Evolutionary conservation across 2,329 filamentous ascomycete genomes (phyloP).

Genomic region (Ophiocordyceps sinensis): DNA sequence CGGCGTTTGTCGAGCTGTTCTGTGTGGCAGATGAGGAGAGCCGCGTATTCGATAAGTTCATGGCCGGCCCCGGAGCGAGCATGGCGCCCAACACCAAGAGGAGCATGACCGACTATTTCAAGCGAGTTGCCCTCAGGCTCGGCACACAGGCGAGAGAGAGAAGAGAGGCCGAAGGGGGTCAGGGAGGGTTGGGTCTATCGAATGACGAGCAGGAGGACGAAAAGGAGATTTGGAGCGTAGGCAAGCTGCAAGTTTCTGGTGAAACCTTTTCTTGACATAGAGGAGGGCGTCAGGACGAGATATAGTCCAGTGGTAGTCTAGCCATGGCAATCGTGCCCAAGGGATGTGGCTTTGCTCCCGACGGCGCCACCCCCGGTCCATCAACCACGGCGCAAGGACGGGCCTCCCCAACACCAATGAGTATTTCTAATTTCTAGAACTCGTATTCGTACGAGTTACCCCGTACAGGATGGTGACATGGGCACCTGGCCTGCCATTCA

Average conservation of each 20-base stretch:
- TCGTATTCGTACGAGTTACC: too few species aligned
- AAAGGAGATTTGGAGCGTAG: constrained; percentile 89
- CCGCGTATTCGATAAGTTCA: constrained; percentile 82
- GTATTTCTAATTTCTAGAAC: too few species aligned
- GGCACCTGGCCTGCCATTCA: too few species aligned
- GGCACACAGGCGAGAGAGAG: constrained; percentile 81
- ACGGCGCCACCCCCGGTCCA: too few species aligned
- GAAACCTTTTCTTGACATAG: constrained; percentile 35
- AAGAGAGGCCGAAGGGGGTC: constrained; percentile 79
- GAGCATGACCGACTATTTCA: constrained; percentile 95
- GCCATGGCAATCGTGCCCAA: too few species aligned
- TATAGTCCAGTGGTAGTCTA: not conserved
- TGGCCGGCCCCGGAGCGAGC: constrained; percentile 51
- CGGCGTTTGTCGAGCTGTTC: constrained; percentile 84
- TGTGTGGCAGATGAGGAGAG: constrained; percentile 76
- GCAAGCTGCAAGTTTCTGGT: constrained; percentile 65
- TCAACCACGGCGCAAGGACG: too few species aligned
- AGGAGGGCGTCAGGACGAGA: not conserved
- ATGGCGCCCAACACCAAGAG: constrained; percentile 63
- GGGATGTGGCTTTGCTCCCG: too few species aligned
- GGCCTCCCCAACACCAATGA: too few species aligned
- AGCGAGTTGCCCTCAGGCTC: constrained; percentile 72
- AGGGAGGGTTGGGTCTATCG: constrained; percentile 69
- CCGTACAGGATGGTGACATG: too few species aligned
- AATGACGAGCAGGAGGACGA: constrained; percentile 92